Base-by-base conservation (phyloP, 1,139 yeast species). In the Kodamaea suecica region DNA sequence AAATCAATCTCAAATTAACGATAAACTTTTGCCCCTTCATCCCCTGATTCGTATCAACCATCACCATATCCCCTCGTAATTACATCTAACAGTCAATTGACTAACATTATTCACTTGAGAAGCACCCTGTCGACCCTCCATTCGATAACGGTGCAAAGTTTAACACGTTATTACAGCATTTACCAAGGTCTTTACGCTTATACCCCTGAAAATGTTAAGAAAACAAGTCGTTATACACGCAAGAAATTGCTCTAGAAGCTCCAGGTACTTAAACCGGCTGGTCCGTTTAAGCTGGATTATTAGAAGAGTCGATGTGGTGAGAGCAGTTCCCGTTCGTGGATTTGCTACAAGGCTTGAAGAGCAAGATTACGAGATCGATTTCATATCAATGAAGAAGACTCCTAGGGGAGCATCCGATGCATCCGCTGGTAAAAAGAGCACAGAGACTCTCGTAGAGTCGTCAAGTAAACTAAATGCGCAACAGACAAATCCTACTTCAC, bases 351-450 rank as follows among this genome's bases (percentile, higher is more conserved):
- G 24, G 23, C 14, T 25, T 12, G 28, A 7, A 12, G 28, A 25
- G 17, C 21, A 19, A 19, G 66, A 60, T 15, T 64, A 61, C 39
- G 72, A 66, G 28, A 62, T 66, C 38, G 72, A 66, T 44, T 43
- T 50, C 33, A 60, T 66, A 17, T 52, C 71, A 4, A 42, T 66
- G 41, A 57, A 48, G 37, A 63, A 54, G 42, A 59, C 49, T 5
- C 11, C 13, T 5, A 6, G 13, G 11, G 26, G n/a, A 12, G 13
- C 11, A 7, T 7, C 10, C 10, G 10, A 20, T 20, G 23, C 9
- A 20, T 20, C 23, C 9, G 10, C 10, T 20, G 23, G 23, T 20
- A 20, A 20, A 7, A 20, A 20, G 23, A 10, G 23, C 10, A 7
- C 7, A 20, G 23, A 20, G 23, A 10, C 23, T 8, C 7, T 7